Percentiles rank a stretch among this genome's conserved stretches.
Evolutionary conservation across 441 rosid species (phyloP).

Genomic region (Metrosideros polymorpha): DNA sequence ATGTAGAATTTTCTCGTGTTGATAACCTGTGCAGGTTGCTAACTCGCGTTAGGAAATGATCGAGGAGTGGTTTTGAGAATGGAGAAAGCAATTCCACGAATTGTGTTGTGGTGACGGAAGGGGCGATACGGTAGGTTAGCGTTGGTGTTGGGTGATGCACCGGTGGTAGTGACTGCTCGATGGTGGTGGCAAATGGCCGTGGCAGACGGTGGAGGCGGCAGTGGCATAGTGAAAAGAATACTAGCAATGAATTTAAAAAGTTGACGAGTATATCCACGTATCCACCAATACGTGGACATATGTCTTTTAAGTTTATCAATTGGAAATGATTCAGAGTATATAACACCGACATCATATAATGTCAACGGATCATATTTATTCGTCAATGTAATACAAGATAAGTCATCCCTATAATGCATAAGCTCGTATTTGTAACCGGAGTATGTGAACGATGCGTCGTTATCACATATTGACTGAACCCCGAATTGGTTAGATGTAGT

Average conservation of each 20-base stretch:
- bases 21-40: not conserved
- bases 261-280: not conserved
- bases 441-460: not conserved
- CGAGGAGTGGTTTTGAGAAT: not conserved
- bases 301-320: too few relatives aligned
- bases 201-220: rapidly evolving
- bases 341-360: too few relatives aligned
- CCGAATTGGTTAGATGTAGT: not conserved
- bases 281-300: not conserved
- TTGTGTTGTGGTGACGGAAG: not conserved
- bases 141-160: not conserved
- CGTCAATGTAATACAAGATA: too few relatives aligned
- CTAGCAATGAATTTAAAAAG: not conserved
- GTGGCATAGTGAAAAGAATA: not conserved
- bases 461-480: not conserved
- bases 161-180: not conserved
- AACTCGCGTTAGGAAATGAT: not conserved
- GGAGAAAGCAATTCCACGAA: not conserved
- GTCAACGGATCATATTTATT: too few relatives aligned
- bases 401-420: too few relatives aligned
- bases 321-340: too few relatives aligned
- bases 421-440: not conserved
- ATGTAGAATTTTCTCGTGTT: not conserved
- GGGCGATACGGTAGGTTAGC: not conserved
- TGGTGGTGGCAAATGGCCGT: not conserved